Evolutionary conservation across 2,329 filamentous ascomycete species (phyloP).

Genomic region (Ceratocystis papillata): DNA sequence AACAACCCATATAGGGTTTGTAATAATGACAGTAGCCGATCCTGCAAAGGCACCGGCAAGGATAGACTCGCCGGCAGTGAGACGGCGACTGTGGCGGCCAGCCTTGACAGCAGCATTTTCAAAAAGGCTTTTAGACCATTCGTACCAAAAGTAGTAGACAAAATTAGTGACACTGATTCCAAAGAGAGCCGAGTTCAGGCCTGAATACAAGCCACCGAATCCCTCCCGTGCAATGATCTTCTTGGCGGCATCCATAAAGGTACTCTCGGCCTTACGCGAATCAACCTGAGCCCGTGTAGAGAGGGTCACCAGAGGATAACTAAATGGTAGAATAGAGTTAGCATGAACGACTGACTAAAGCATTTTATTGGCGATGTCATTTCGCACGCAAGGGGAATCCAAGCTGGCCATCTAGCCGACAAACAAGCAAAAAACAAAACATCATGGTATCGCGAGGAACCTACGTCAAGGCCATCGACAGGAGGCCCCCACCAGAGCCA

Average conservation of each 20-base stretch:
- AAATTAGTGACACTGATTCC: slow-evolving; percentile 99
- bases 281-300: slow-evolving; percentile 97
- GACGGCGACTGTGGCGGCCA: slow-evolving; percentile 64
- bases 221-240: slow-evolving; percentile 89
- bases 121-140: slow-evolving; percentile 86
- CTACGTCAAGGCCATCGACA: slow-evolving; percentile 92
- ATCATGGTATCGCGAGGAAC: slow-evolving; percentile 26
- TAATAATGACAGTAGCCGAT: slow-evolving; percentile 85
- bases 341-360: not conserved
- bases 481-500: slow-evolving; percentile 81
- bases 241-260: slow-evolving; percentile 70
- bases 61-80: slow-evolving; percentile 89
- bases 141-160: slow-evolving; percentile 99
- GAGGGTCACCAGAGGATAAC: slow-evolving; percentile 92
- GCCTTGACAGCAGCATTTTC: slow-evolving; percentile 63
- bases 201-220: slow-evolving; percentile 77
- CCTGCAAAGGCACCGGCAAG: slow-evolving; percentile 88
- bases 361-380: not conserved
- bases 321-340: slow-evolving; percentile 31
- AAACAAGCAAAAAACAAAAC: not conserved
- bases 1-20: slow-evolving; percentile 98
- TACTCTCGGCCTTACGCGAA: slow-evolving; percentile 80
- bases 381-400: not conserved
- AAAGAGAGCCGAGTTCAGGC: slow-evolving; percentile 86
- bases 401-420: not conserved